These are phyloP conservation scores for Arthrobotrys megalospora DNA, from an alignment of 2,329 filamentous ascomycete species.

Conservation along the genomic window DNA sequence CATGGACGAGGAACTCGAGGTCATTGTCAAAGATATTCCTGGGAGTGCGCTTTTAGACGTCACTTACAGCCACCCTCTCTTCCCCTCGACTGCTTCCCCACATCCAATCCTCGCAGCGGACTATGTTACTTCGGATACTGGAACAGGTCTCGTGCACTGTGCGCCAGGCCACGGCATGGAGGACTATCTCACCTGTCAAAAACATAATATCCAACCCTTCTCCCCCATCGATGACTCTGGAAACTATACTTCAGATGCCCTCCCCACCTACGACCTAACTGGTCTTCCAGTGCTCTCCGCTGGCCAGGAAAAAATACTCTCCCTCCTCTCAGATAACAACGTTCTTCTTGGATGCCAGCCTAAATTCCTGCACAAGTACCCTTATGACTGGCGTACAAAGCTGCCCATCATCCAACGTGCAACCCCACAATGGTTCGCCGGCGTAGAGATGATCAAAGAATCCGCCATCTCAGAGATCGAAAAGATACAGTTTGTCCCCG, in stretches of 20 bases:
- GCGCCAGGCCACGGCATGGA: conserved; percentile 97
- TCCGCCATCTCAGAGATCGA: conserved; percentile 79
- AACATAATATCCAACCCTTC: conserved; percentile 79
- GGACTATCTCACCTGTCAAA: conserved; percentile 86
- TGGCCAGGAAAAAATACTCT: conserved; percentile 79
- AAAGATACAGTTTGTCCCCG: conserved; percentile 83
- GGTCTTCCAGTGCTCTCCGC: conserved; percentile 80
- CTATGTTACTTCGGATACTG: conserved; percentile 91
- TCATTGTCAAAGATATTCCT: conserved; percentile 72
- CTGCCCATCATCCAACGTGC: conserved; percentile 90
- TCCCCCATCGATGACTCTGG: conserved; percentile 89
- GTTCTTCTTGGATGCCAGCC: conserved; percentile 78
- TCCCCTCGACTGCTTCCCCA: conserved; percentile 71
- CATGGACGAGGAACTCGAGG: conserved; percentile 71
- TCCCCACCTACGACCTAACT: conserved; percentile 80
- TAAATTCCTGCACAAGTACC: conserved; percentile 89
- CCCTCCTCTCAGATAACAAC: conserved; percentile 75
- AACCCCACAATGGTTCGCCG: conserved; percentile 97
- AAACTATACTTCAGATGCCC: conserved; percentile 83
- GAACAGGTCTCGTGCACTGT: conserved; percentile 93
- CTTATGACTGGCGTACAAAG: conserved; percentile 98
- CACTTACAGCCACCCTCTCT: conserved; percentile 80
- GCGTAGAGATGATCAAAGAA: conserved; percentile 85
- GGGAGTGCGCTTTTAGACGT: conserved; percentile 78
- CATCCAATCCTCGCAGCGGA: conserved; percentile 85